Evolutionary conservation across 768 basidiomycete species (phyloP).

Genomic region (Dacryopinax primogenitus): DNA sequence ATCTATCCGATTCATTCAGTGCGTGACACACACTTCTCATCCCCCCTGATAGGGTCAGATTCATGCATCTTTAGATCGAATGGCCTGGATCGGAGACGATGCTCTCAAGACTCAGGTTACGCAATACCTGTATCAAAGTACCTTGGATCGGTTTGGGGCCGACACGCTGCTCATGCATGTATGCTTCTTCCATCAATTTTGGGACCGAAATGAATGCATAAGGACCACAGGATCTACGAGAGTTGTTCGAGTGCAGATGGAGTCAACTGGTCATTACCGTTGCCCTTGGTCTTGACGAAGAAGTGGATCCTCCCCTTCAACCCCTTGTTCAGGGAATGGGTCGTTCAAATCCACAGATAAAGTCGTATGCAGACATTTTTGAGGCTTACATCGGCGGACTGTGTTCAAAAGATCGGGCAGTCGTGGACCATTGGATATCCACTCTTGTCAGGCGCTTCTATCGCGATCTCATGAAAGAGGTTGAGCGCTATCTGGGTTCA

Average conservation of each 20-base stretch:
- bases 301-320: not conserved
- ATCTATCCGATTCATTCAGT: not conserved
- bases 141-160: not conserved
- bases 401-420: not conserved
- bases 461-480: not conserved
- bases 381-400: not conserved
- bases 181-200: not conserved
- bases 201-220: not conserved
- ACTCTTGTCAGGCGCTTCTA: slow-evolving; percentile 1
- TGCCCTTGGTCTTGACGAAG: not conserved
- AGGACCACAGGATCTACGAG: not conserved
- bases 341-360: not conserved
- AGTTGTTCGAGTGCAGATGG: slow-evolving; percentile 2
- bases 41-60: no score
- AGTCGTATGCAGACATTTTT: not conserved
- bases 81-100: slow-evolving; percentile 4
- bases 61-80: not conserved
- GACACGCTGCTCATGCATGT: not conserved
- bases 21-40: not conserved
- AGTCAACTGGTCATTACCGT: not conserved
- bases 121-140: not conserved
- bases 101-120: slow-evolving; percentile 1
- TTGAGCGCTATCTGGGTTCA: not conserved
- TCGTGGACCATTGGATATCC: not conserved
- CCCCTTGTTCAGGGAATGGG: not conserved